Evolutionary conservation across 208 protist species (phyloP).

Genomic region (Leishmania aethiopica): DNA sequence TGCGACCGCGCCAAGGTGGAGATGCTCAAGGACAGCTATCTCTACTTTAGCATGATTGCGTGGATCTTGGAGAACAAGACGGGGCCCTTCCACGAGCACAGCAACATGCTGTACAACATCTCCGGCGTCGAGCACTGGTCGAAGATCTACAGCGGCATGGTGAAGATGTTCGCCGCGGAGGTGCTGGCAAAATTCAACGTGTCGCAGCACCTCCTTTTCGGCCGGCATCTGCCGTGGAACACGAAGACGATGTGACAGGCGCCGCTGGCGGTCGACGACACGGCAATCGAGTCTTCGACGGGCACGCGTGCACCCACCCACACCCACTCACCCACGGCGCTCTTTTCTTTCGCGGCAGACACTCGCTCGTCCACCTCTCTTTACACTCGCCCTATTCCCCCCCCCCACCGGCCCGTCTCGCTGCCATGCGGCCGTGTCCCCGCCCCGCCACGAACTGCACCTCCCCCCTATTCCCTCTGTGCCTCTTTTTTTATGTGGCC

Average conservation of each 20-base stretch:
- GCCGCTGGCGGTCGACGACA: not conserved
- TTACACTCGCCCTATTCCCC: not conserved
- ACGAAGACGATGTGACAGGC: conserved; percentile 30
- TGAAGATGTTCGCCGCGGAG: conserved; percentile 96
- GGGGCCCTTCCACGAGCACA: conserved; percentile 93
- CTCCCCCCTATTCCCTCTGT: not conserved
- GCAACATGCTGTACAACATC: conserved; percentile 94
- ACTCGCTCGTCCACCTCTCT: not conserved
- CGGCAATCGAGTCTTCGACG: not conserved
- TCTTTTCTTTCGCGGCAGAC: too few relatives aligned
- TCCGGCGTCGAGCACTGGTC: conserved; percentile 81
- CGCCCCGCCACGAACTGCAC: too few relatives aligned
- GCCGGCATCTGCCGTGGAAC: conserved; percentile 82
- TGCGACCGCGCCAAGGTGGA: conserved; percentile 51
- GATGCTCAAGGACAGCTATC: conserved; percentile 41
- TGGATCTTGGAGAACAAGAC: conserved; percentile 89
- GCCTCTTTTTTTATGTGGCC: not conserved
- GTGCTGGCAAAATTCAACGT: conserved; percentile 96
- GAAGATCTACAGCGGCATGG: conserved; percentile 92
- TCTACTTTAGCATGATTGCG: conserved; percentile 81
- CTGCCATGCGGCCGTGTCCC: not conserved
- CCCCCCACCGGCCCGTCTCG: too few relatives aligned
- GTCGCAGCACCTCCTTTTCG: conserved; percentile 96
- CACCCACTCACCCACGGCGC: too few relatives aligned
- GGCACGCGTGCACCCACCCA: too few relatives aligned